Base-by-base conservation (phyloP, 2,329 filamentous ascomycete genomes). In the Myriosclerotinia scirpicola region DNA sequence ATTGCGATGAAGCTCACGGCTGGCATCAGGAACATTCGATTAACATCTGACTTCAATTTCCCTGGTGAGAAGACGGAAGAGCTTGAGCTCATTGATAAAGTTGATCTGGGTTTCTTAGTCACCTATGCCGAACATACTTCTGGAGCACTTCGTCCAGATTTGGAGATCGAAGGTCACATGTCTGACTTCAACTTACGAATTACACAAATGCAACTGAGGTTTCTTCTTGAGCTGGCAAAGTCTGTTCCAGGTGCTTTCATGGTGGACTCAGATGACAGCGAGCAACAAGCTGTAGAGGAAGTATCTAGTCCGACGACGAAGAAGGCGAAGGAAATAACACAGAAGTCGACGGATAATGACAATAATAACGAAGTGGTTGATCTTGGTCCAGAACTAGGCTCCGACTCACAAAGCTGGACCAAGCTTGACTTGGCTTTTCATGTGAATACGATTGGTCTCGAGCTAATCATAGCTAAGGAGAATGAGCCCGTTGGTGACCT, bases 61-160 rank as follows among this genome's bases (percentile, higher is more conserved):
- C 78, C 86, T 0, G 83, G 88, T 2, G 85, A 87, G 44, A 79
- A 85, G 66, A 86, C 87, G 0, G 95, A 99, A 77, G 93, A 97
- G 76, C 82, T 99, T 9, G 92, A 99, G 76, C 90, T 99, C 81
- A 97, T 99, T 72, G 93, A 99, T 74, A 93, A 97, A 73, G 93
- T 99, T 15, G 95, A 99, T 76, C 81, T 99, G 34, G 91, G 91
- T 58, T 97, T 99, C 79, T 91, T 91, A 68, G 89, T 99, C 70
- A 96, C 90, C 2, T 94, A 97, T 78, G 87, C 93, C 0, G 94
- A 98, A 75, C 95, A 99, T 76, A 88, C 87, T 72, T 78, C 85
- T 42, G 90, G 90, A 17, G 82, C 85, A 64, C 89, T 95, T 74
- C 86, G 94, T 50, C 95, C 95, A 0, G 94, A 99, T 74, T 89